These are phyloP conservation scores for Fusarium keratoplasticum DNA, from an alignment of 2,329 filamentous ascomycete genomes.

Conservation along the genomic window DNA sequence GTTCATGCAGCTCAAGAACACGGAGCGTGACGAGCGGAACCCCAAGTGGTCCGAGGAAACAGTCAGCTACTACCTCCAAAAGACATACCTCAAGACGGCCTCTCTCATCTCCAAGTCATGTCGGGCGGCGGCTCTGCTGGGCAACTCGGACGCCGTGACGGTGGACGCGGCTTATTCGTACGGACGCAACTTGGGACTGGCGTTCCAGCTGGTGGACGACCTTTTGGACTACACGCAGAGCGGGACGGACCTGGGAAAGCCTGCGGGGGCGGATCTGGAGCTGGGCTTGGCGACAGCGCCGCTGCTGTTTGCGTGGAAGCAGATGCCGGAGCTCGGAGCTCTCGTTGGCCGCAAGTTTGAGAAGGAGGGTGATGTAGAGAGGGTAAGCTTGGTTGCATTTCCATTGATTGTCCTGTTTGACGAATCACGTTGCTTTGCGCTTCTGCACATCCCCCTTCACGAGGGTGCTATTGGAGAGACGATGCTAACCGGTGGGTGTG, in stretches of 20 bases:
- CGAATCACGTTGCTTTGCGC: slow-evolving; percentile 30
- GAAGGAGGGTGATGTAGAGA: slow-evolving; percentile 83
- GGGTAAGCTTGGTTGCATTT: slow-evolving; percentile 66
- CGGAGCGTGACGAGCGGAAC: slow-evolving; percentile 84
- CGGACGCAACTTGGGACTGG: slow-evolving; percentile 91
- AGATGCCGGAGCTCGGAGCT: slow-evolving; percentile 83
- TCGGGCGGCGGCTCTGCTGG: slow-evolving; percentile 87
- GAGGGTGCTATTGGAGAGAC: slow-evolving; percentile 12
- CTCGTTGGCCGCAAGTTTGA: slow-evolving; percentile 93
- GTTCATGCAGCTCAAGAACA: slow-evolving; percentile 99
- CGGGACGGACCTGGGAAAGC: slow-evolving; percentile 89
- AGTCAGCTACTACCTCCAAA: slow-evolving; percentile 93
- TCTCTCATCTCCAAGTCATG: slow-evolving; percentile 97
- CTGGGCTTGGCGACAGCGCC: slow-evolving; percentile 94
- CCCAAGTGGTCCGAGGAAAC: slow-evolving; percentile 90
- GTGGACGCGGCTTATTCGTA: slow-evolving; percentile 94
- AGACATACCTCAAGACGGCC: slow-evolving; percentile 97
- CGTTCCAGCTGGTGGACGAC: slow-evolving; percentile 97
- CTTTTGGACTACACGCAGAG: slow-evolving; percentile 96
- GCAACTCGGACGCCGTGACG: slow-evolving; percentile 79
- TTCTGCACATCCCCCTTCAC: neutral
- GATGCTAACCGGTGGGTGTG: slow-evolving; percentile 36
- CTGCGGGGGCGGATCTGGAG: slow-evolving; percentile 92
- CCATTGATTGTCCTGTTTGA: neutral
- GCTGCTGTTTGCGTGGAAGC: slow-evolving; percentile 94